Evolutionary conservation across 1,284 basidiomycete genomes (phyloP), one percentile per base, ranked within the genome.

Genomic region (Ceratobasidium sp.): DNA sequence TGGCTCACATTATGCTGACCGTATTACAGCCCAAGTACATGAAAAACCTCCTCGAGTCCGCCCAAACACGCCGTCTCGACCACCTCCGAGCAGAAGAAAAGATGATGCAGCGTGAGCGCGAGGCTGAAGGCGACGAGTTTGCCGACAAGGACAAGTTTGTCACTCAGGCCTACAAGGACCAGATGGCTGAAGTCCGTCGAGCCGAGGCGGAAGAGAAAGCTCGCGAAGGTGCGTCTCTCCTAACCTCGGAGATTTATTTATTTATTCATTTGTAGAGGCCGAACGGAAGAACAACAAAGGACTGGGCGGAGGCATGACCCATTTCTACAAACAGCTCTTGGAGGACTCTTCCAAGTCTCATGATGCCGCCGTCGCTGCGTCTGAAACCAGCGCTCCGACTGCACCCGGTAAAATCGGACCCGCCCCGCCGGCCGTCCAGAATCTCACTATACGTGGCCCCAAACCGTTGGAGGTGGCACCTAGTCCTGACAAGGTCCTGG

Each of bases 71-170:
- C 35, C 88, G 90, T 75, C 81, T 97, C 49, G 97, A 99, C 77
- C 86, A 93, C 74, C 79, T 98, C n/a, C 85, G 96, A 68, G 97
- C 97, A 0, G 96, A 99, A 79, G 95, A 99, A 80, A 98, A 98
- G 83, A 93, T 96, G 90, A 91, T 98, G 75, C 92, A 96, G 78
- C 86, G 87, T 54, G 96, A 99, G 77, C 86, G 97, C 22, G 93
- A 96, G 77, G 82, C 85, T 27, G 97, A 99, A 80, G 97, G 97
- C 0, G 94, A 96, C 72, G 88, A 96, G 78, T 99, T 94, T 78
- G 85, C 84, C 54, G 96, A 94, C 80, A 99, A 96, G 81, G 97
- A 99, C 72, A 86, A 89, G 25, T 99, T 98, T 75, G 96, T 99
- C 50, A 99, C 97, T 0, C 93, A 95, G 75, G 95, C 94, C 38